phyloP scores from a whole-genome alignment of 345 rosid species.

The Excoecaria cochinchinensis region DNA sequence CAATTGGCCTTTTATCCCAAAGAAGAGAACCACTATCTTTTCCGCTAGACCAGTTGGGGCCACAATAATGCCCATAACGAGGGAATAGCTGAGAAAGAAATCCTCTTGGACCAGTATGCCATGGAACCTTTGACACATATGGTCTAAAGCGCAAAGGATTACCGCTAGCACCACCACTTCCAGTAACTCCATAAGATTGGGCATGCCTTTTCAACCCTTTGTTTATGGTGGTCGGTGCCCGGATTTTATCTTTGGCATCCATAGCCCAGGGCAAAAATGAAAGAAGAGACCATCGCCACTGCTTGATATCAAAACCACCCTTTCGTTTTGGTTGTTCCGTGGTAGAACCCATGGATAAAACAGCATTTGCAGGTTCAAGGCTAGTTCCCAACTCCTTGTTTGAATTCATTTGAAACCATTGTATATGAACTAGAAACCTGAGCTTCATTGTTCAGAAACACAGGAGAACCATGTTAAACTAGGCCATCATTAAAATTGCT shows the following conservation, averaged over 20 bases:
- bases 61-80: slow-evolving; percentile 92
- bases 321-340: slow-evolving; percentile 42
- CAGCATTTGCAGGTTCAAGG: slow-evolving; percentile 16
- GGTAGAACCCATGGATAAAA: slow-evolving; percentile 2
- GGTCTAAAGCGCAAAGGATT: slow-evolving; percentile 73
- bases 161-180: slow-evolving; percentile 18
- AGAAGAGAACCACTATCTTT: slow-evolving; percentile 73
- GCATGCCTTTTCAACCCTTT: slow-evolving; percentile 56
- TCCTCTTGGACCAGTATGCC: slow-evolving; percentile 93
- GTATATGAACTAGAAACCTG: slow-evolving; percentile 35
- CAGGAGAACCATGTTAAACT: slow-evolving; percentile 12
- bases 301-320: slow-evolving; percentile 37
- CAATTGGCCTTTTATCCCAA: slow-evolving; percentile 95
- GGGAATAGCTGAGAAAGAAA: slow-evolving; percentile 90
- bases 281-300: slow-evolving; percentile 62
- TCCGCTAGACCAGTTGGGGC: slow-evolving; percentile 99
- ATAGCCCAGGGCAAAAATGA: slow-evolving; percentile 57
- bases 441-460: slow-evolving; percentile 41
- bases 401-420: slow-evolving; percentile 30
- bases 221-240: slow-evolving; percentile 59
- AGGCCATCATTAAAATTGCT: slow-evolving; percentile 13
- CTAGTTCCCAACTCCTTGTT: too few relatives aligned
- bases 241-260: slow-evolving; percentile 28
- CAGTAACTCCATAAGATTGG: slow-evolving; percentile 15
- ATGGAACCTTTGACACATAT: slow-evolving; percentile 86